Evolutionary conservation across 2,329 filamentous ascomycete species (phyloP).

Genomic region (Penicillium sp.): DNA sequence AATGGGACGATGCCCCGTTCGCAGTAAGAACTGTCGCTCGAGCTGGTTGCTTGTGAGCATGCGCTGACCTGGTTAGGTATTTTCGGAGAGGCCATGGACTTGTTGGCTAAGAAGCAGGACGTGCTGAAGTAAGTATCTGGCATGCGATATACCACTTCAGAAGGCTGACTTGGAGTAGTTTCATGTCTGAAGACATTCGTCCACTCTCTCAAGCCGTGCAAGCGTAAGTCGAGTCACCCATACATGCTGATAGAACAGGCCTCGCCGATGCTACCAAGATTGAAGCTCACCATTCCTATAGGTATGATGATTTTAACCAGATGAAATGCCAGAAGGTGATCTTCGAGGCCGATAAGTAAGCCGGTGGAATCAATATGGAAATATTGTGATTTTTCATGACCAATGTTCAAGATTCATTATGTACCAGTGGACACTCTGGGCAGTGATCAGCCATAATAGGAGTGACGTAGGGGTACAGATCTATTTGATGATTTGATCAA

Average conservation of each 20-base stretch:
- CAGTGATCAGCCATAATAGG: too few species aligned
- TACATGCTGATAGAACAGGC: background rate
- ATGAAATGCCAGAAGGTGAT: conserved; percentile 73
- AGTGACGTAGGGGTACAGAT: background rate
- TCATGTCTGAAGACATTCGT: conserved; percentile 77
- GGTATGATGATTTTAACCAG: conserved; percentile 72
- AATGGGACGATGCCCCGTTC: conserved; percentile 76
- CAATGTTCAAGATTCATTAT: background rate
- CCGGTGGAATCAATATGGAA: conserved; percentile 39
- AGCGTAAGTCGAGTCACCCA: conserved; percentile 40
- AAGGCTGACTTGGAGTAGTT: conserved; percentile 54
- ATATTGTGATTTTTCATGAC: too few species aligned
- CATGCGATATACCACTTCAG: background rate
- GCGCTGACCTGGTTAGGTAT: conserved; percentile 47
- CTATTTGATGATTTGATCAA: background rate
- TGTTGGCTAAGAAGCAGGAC: conserved; percentile 69
- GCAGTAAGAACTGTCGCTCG: conserved; percentile 31
- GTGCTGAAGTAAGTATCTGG: conserved; percentile 61
- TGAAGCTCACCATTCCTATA: conserved; percentile 4
- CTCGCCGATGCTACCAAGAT: background rate
- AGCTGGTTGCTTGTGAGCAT: background rate
- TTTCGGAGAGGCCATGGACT: conserved; percentile 66
- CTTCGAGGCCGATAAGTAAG: conserved; percentile 58
- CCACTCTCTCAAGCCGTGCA: conserved; percentile 68
- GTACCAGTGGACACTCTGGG: too few species aligned